Conservation (phyloP, 2,329 filamentous ascomycete species). For the Furcasterigmium sp. region DNA sequence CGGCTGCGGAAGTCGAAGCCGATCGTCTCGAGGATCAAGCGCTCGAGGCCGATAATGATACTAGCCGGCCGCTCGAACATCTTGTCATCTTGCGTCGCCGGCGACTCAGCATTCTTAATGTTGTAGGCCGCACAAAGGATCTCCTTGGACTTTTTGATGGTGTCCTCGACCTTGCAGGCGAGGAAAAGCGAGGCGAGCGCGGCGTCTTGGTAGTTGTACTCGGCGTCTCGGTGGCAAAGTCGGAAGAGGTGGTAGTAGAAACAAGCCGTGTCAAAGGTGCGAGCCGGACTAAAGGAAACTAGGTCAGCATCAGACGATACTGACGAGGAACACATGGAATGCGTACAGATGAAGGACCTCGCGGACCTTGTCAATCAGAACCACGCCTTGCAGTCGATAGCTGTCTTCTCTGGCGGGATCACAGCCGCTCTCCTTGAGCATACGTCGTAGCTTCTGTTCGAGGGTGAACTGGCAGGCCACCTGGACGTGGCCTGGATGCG, state of each 20-base stretch:
- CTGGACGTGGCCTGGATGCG: conserved; percentile 42
- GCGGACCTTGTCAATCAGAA: conserved; percentile 82
- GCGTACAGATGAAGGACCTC: conserved; percentile 72
- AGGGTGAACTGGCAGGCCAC: conserved; percentile 68
- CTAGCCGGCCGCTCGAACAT: conserved; percentile 75
- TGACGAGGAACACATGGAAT: neutral
- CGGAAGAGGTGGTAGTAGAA: conserved; percentile 94
- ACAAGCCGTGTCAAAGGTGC: conserved; percentile 87
- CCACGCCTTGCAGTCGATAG: conserved; percentile 77
- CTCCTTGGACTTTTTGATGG: conserved; percentile 91
- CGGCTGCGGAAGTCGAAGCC: conserved; percentile 91
- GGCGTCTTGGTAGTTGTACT: conserved; percentile 83
- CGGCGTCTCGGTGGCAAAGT: conserved; percentile 74
- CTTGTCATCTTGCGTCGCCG: conserved; percentile 75
- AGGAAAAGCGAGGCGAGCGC: conserved; percentile 85
- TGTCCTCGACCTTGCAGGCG: conserved; percentile 97
- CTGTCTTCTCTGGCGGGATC: conserved; percentile 75
- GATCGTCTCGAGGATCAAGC: conserved; percentile 86
- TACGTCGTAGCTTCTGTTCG: conserved; percentile 72
- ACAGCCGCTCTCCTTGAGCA: conserved; percentile 63
- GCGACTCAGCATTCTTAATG: conserved; percentile 65
- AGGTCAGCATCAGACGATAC: conserved; percentile 6
- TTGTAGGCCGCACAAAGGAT: conserved; percentile 90
- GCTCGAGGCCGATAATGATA: conserved; percentile 81
- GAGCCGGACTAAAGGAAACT: conserved; percentile 59